Evolutionary conservation across 306 rosid species (phyloP).

Genomic region (Herpetospermum pedunculosum): DNA sequence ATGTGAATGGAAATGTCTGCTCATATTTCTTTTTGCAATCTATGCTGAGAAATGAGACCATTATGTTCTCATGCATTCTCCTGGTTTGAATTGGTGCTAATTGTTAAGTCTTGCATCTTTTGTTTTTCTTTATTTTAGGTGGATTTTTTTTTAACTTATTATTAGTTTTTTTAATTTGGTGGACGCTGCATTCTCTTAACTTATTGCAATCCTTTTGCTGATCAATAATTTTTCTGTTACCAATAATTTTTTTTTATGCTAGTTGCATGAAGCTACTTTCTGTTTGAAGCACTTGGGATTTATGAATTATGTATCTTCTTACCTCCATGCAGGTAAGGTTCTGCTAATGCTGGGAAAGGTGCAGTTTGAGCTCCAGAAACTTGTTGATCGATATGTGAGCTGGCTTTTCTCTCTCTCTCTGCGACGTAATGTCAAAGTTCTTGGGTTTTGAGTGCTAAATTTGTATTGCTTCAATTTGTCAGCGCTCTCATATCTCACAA

Average conservation of each 20-base stretch:
- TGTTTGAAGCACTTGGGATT: not conserved
- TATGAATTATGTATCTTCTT: not conserved
- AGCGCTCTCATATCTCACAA: slow-evolving; percentile 85
- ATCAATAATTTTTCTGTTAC: not conserved
- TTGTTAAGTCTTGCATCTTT: not conserved
- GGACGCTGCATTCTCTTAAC: not conserved
- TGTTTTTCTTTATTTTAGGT: not conserved
- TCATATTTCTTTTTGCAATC: not conserved
- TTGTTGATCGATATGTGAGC: slow-evolving; percentile 70
- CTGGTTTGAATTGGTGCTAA: not conserved
- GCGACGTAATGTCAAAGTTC: not conserved
- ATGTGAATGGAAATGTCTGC: not conserved
- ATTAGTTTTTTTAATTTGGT: not conserved
- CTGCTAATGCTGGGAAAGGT: slow-evolving; percentile 66
- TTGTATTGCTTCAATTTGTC: slow-evolving; percentile 23
- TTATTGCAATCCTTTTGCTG: not conserved
- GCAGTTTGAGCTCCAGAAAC: slow-evolving; percentile 74
- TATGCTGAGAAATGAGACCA: not conserved
- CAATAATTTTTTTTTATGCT: not conserved
- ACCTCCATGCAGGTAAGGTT: slow-evolving; percentile 52
- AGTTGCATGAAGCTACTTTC: not conserved
- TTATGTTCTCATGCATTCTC: not conserved
- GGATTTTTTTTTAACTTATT: not conserved
- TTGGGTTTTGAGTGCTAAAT: not conserved
- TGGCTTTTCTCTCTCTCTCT: slow-evolving; percentile 7